A percentile compares a stretch with the other conserved stretches of the same genome.
phyloP scores from a whole-genome alignment of 176 grass and related monocot genomes.

The Leersia perrieri region DNA sequence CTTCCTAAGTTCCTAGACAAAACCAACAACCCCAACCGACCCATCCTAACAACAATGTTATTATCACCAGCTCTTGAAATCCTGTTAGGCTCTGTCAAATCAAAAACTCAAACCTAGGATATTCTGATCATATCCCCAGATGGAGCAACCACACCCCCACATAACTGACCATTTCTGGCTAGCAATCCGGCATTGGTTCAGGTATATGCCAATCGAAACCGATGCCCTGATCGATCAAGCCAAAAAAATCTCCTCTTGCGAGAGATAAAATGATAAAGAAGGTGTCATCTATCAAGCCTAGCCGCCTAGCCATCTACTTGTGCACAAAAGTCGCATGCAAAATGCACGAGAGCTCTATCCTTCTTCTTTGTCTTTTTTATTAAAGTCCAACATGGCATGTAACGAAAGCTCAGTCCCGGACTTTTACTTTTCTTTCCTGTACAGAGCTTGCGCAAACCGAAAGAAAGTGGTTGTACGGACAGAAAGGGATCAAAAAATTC shows the following conservation, averaged over 20 bases:
- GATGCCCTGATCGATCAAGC: not conserved
- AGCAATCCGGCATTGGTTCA: not conserved
- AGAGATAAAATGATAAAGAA: slow-evolving; percentile 15
- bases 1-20: not conserved
- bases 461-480: not conserved
- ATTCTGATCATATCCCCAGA: slow-evolving; percentile 38
- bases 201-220: slow-evolving; percentile 22
- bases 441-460: not conserved
- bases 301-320: slow-evolving; percentile 4
- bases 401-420: slow-evolving; percentile 37
- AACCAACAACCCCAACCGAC: not conserved
- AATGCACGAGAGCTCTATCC: not conserved
- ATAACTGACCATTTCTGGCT: not conserved
- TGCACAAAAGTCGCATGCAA: slow-evolving; percentile 25
- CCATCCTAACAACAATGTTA: slow-evolving; percentile 24
- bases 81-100: not conserved
- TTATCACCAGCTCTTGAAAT: not conserved
- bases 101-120: not conserved
- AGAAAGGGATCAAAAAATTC: not conserved
- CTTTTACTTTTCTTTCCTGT: slow-evolving; percentile 29
- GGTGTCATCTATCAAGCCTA: not conserved
- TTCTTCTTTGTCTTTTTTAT: not conserved
- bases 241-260: not conserved
- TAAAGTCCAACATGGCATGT: slow-evolving; percentile 33
- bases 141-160: not conserved